Percentiles rank a stretch among this genome's conserved stretches.
phyloP scores from a whole-genome alignment of 2,329 filamentous ascomycete genomes.

The Nothophoma quercina region DNA sequence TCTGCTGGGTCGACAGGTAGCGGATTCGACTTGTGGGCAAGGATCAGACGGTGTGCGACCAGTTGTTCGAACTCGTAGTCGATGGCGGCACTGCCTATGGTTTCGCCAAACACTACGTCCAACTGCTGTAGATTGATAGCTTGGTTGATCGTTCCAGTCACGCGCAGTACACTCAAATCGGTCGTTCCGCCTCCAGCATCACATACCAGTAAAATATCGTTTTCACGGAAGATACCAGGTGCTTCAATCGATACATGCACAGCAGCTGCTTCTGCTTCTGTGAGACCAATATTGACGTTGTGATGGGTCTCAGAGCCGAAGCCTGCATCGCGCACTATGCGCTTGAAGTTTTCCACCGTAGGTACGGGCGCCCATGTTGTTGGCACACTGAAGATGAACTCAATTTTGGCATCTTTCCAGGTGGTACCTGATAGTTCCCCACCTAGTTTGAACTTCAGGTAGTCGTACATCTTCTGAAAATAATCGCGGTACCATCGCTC shows the following conservation, averaged over 20 bases:
- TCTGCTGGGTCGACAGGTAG: constrained; percentile 43
- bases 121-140: constrained; percentile 43
- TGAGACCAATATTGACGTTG: constrained; percentile 55
- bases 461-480: background rate
- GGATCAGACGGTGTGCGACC: constrained; percentile 39
- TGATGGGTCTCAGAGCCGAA: constrained; percentile 55
- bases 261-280: constrained; percentile 62
- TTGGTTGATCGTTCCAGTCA: constrained; percentile 38
- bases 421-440: background rate
- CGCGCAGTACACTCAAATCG: constrained; percentile 49
- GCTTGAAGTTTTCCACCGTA: constrained; percentile 61
- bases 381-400: constrained; percentile 65
- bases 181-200: constrained; percentile 61
- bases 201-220: constrained; percentile 58
- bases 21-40: constrained; percentile 34
- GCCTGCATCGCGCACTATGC: constrained; percentile 56
- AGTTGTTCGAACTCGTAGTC: constrained; percentile 51
- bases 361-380: constrained; percentile 63
- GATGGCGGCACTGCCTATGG: constrained; percentile 53
- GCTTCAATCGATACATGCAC: constrained; percentile 52
- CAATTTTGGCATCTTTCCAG: constrained; percentile 53
- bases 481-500: background rate
- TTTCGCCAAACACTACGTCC: constrained; percentile 48
- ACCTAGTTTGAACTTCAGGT: constrained; percentile 14
- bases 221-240: constrained; percentile 2